Base-by-base conservation (phyloP, 2,329 filamentous ascomycete genomes). In the Fusarium sororula region DNA sequence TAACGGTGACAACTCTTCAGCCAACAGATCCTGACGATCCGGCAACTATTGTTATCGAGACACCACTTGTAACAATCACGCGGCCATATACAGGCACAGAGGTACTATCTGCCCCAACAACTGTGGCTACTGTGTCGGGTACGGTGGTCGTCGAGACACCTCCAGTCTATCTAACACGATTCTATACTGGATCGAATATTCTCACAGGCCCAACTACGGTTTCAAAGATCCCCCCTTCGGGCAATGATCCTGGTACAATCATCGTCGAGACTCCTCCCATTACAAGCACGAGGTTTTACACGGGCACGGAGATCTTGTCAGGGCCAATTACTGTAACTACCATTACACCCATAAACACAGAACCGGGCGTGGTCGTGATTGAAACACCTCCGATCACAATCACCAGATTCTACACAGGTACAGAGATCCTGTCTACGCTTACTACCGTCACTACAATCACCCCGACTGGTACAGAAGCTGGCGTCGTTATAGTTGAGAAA, bases 191-290 rank as follows among this genome's bases (percentile, higher is more conserved):
- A n/a, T 32, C 56, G 8, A n/a, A 39, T 20, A 39, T 24, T 2
- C 20, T 59, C 14, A 59, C 56, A 4, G 56, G 42, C 3, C 56
- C 56, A 11, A 59, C 26, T n/a, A 38, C 44, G 3, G 56, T 50
- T 6, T 38, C 56, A 28, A 50, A 42, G 13, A 22, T 58, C 17
- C 22, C 18, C 15, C 32, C 55, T 8, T 59, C 42, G 17, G 56
- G 56, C 10, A 17, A 22, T 7, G 4, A 13, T 17, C 20, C 56
- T 20, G 56, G 30, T 5, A 58, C 56, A 3, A 28, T 47, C 17
- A 38, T 67, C 12, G 22, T 68, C 3, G 65, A 66, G 17, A 68
- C 65, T 24, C 65, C 64, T 3, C 62, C 64, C 1, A 45, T 66
- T 2, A 66, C 51, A 7, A 41, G 35, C 8, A 68, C 63, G 11